Evolutionary conservation across 345 rosid genomes (phyloP), one percentile per base, ranked within the genome.

Genomic region (Aethionema arabicum): DNA sequence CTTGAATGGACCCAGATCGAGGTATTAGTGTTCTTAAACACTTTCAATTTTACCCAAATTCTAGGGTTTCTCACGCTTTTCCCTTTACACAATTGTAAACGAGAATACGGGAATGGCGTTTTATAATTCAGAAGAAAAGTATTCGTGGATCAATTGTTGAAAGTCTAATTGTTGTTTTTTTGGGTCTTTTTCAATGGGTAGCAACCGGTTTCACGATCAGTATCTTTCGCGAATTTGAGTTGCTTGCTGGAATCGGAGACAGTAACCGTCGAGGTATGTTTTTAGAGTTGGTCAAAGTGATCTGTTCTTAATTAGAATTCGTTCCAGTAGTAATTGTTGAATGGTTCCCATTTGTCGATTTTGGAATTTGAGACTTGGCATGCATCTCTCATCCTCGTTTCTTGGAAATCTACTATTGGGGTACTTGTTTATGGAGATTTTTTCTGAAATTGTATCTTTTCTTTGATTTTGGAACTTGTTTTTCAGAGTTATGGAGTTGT

Each of bases 1-100:
- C 79, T 88, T 61, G 98, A 85, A 65, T 92, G 96, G 96, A 83
- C 82, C 73, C 76, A 89, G 78, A 60, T 76, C 52, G 96, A 89
- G 71, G 96, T 85, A 45, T 47, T 32, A 21, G 27, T 47, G 11
- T 59, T 45, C 52, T 5, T 44, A 10, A 21, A 43, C 31, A 55
- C 33, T 51, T 33, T 46, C 12, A 21, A 27, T 70, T 66, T 63
- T 56, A 59, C 69, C 16, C 82, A 78, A 5, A 31, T 58, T 69
- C 67, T 45, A 72, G 63, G 77, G 68, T 67, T 52, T 33, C 56
- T 16, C 66, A 29, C 14, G 44, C 1, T 52, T 30, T 58, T 7
- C 11, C 49, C 14, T 32, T 49, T 2, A 27, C 3, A 68, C 35
- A 52, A 61, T 67, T 35, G 0, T 9, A 9, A 1, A 32, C 3